These are phyloP conservation scores for Aspergillus amoenus DNA, from an alignment of 2,329 filamentous ascomycete genomes.

Conservation along the genomic window DNA sequence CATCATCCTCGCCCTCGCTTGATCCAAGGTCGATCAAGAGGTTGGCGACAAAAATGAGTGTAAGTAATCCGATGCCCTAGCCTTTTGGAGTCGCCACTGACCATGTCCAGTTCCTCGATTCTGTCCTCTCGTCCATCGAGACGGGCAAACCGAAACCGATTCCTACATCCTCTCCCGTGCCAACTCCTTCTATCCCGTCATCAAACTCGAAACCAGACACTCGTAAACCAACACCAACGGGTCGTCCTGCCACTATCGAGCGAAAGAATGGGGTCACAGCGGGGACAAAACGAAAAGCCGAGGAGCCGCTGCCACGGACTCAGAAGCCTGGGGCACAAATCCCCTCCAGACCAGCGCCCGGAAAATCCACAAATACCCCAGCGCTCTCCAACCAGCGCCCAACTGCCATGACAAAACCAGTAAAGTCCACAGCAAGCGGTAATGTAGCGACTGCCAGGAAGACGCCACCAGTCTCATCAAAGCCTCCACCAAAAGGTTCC, in stretches of 20 bases:
- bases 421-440: slow-evolving; percentile 23
- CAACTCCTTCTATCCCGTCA: slow-evolving; percentile 25
- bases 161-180: slow-evolving; percentile 22
- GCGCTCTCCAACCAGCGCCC: slow-evolving; percentile 20
- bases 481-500: slow-evolving; percentile 56
- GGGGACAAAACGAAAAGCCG: slow-evolving; percentile 45
- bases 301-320: slow-evolving; percentile 36
- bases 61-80: slow-evolving; percentile 21
- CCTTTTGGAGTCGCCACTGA: slow-evolving; percentile 21
- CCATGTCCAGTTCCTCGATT: slow-evolving; percentile 48
- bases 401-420: slow-evolving; percentile 14
- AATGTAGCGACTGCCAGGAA: slow-evolving; percentile 19
- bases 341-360: slow-evolving; percentile 17
- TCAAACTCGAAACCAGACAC: slow-evolving; percentile 22
- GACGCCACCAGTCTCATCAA: slow-evolving; percentile 28
- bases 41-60: slow-evolving; percentile 36
- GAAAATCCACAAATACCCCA: slow-evolving; percentile 18
- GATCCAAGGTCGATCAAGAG: not conserved
- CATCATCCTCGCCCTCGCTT: slow-evolving; percentile 9
- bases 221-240: slow-evolving; percentile 19
- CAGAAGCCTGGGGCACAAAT: slow-evolving; percentile 25
- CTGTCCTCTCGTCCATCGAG: slow-evolving; percentile 52
- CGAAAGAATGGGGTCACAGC: slow-evolving; percentile 18
- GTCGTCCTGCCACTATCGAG: slow-evolving; percentile 18
- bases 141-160: slow-evolving; percentile 37